phyloP scores from a whole-genome alignment of 768 basidiomycete species.

The Mycena amicta region DNA sequence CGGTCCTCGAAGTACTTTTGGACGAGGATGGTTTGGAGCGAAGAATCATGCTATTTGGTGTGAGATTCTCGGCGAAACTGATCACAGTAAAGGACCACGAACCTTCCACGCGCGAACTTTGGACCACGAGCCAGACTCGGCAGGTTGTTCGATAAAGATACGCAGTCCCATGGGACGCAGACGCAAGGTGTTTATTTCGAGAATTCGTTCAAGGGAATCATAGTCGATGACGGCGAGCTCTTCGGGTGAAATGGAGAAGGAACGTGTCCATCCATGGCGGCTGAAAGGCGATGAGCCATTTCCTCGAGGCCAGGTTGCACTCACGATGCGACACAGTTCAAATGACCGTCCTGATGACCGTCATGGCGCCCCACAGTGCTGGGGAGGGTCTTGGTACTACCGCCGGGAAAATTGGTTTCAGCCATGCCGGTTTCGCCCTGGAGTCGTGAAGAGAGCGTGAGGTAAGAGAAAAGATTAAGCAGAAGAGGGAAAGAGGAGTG shows the following conservation, averaged over 20 bases:
- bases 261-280: constrained; percentile 29
- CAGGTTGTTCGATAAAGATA: constrained; percentile 29
- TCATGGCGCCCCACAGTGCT: constrained; percentile 23
- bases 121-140: constrained; percentile 23
- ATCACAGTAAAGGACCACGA: neutral
- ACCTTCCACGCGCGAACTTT: constrained; percentile 25
- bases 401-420: constrained; percentile 20
- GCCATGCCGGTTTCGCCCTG: constrained; percentile 19
- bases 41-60: constrained; percentile 20
- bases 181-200: constrained; percentile 28
- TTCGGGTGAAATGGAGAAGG: constrained; percentile 24
- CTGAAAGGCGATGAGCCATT: too few species aligned
- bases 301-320: too few species aligned
- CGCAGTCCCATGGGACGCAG: constrained; percentile 25
- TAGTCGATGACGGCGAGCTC: constrained; percentile 26
- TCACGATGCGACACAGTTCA: constrained; percentile 23
- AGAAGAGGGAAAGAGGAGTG: constrained; percentile 6
- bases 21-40: constrained; percentile 28
- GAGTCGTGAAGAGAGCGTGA: constrained; percentile 8
- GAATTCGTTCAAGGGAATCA: constrained; percentile 26
- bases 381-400: constrained; percentile 23
- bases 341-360: constrained; percentile 23
- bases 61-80: too few species aligned
- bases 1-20: constrained; percentile 26
- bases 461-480: constrained; percentile 3